Evolutionary conservation across 2,329 filamentous ascomycete genomes (phyloP).

Genomic region (Tolypocladium ovalisporum): DNA sequence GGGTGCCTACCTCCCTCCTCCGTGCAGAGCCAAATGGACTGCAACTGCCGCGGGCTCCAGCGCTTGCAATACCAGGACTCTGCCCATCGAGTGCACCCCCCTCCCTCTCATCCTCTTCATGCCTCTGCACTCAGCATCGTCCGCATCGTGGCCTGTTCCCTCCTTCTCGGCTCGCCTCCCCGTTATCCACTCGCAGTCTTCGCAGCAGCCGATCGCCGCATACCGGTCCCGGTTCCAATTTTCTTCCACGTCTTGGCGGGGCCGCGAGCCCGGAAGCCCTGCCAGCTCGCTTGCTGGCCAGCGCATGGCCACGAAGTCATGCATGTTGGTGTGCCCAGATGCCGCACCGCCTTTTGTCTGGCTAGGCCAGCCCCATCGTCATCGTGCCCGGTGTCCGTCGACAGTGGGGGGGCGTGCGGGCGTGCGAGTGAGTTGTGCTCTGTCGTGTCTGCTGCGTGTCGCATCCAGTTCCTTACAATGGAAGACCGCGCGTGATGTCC

Average conservation of each 20-base stretch:
- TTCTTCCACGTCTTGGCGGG: not conserved
- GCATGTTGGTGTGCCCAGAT: slow-evolving; percentile 12
- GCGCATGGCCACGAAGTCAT: slow-evolving; percentile 18
- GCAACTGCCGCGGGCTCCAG: not conserved
- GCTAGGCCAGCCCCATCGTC: slow-evolving; percentile 1
- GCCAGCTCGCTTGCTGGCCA: slow-evolving; percentile 6
- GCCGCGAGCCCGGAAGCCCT: not conserved
- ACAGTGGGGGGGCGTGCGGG: not conserved
- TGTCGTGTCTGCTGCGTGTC: not conserved
- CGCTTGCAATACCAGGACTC: not conserved
- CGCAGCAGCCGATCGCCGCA: not conserved
- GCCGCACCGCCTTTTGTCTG: slow-evolving; percentile 2
- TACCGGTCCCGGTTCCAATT: not conserved
- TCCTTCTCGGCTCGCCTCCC: not conserved
- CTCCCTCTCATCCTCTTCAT: not conserved
- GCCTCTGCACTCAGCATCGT: not conserved
- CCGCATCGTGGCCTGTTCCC: not conserved
- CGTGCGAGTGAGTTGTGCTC: not conserved
- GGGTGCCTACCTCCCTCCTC: not conserved
- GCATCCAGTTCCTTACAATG: not conserved
- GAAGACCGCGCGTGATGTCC: not conserved
- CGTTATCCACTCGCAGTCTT: not conserved
- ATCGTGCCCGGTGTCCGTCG: not conserved
- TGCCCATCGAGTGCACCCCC: not conserved
- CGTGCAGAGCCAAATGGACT: too few relatives aligned